A percentile compares a stretch with the other conserved stretches of the same genome.
These are phyloP conservation scores for Pleurotus tuoliensis DNA, from an alignment of 768 basidiomycete species.

Conservation along the genomic window DNA sequence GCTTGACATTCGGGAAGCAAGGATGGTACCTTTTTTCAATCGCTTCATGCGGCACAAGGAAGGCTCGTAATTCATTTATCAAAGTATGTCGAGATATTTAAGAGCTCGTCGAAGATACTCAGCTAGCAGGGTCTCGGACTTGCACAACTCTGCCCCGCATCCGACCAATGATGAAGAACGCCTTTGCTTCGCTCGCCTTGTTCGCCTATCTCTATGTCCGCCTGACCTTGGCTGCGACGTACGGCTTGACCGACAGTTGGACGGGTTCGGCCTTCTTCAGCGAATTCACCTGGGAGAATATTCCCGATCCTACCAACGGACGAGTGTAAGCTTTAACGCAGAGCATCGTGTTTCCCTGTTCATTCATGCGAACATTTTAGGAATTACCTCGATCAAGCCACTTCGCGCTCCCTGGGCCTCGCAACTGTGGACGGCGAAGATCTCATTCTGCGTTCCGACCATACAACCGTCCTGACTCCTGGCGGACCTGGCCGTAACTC, in stretches of 20 bases:
- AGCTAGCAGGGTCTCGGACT: too few species aligned
- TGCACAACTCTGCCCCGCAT: too few species aligned
- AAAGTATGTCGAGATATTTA: too few species aligned
- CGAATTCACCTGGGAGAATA: conserved; percentile 44
- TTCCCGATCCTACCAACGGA: conserved; percentile 55
- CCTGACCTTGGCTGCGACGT: conserved; percentile 32
- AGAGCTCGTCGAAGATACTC: too few species aligned
- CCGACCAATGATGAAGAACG: background rate
- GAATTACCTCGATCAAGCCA: conserved; percentile 20
- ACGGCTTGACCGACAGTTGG: conserved; percentile 38
- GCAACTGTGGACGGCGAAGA: conserved; percentile 33
- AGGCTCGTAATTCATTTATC: too few species aligned
- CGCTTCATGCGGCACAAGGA: too few species aligned
- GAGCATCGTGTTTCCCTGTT: background rate
- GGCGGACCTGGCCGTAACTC: conserved; percentile 37
- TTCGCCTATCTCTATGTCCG: background rate
- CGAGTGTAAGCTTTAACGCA: conserved; percentile 43
- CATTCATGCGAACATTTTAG: background rate
- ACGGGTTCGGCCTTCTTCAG: conserved; percentile 43
- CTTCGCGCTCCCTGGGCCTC: conserved; percentile 37
- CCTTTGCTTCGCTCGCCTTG: background rate
- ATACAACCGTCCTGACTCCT: conserved; percentile 31
- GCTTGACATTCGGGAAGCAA: too few species aligned
- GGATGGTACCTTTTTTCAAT: too few species aligned
- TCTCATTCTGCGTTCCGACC: conserved; percentile 38